Conservation (phyloP, 805 yeast species). For the Candida maltosa region DNA sequence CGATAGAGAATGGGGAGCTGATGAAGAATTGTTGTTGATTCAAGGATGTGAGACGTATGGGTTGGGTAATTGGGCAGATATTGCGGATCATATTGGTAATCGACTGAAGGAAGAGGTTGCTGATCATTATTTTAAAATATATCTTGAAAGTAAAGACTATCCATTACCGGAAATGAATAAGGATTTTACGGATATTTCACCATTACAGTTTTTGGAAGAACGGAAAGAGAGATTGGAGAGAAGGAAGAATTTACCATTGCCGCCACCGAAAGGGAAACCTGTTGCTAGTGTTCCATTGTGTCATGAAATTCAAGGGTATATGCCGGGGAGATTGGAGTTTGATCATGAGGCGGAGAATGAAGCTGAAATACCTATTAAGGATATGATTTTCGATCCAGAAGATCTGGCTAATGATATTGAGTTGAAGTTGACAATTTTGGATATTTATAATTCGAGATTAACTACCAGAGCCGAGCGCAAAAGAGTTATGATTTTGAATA, state of each 20-base stretch:
- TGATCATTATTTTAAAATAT: conserved; percentile 71
- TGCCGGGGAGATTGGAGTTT: conserved; percentile 98
- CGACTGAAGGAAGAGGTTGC: conserved; percentile 89
- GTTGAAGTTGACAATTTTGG: conserved; percentile 80
- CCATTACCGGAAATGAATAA: conserved; percentile 87
- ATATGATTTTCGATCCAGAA: conserved; percentile 92
- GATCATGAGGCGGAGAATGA: conserved; percentile 96
- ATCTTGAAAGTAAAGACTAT: conserved; percentile 65
- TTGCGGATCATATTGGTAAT: conserved; percentile 94
- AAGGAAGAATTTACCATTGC: conserved; percentile 68
- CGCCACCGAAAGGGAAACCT: conserved; percentile 81
- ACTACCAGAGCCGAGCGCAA: conserved; percentile 93
- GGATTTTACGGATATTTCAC: conserved; percentile 57
- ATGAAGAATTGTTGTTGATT: conserved; percentile 83
- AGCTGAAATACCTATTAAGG: conserved; percentile 91
- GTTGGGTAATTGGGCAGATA: conserved; percentile 95
- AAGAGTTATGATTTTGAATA: conserved; percentile 72
- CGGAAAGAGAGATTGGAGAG: conserved; percentile 71
- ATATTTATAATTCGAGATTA: conserved; percentile 84
- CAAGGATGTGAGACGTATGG: conserved; percentile 93
- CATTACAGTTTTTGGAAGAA: conserved; percentile 63
- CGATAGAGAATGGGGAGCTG: conserved; percentile 95
- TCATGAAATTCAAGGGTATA: conserved; percentile 94
- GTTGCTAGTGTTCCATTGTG: conserved; percentile 92
- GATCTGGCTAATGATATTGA: conserved; percentile 88